Percentiles rank a stretch among this genome's conserved stretches.
These are phyloP conservation scores for Diaporthe sp. DNA, from an alignment of 2,329 filamentous ascomycete genomes.

Conservation along the genomic window DNA sequence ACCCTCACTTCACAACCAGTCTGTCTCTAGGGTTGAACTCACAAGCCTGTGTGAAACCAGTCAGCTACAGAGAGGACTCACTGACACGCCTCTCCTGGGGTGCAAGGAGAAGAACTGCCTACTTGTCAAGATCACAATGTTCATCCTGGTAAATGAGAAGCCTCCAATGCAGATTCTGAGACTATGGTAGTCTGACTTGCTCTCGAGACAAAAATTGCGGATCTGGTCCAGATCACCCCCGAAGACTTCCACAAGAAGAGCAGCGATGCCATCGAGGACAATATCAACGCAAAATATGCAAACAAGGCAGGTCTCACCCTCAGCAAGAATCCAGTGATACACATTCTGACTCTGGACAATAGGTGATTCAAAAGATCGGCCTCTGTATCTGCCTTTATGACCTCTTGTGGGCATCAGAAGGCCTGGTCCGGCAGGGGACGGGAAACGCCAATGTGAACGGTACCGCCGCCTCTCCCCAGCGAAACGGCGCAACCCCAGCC, in stretches of 20 bases:
- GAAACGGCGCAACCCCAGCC: background rate
- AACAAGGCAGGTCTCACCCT: slow-evolving; percentile 74
- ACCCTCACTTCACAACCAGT: slow-evolving; percentile 33
- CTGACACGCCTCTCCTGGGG: background rate
- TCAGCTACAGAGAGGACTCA: background rate
- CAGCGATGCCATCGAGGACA: slow-evolving; percentile 87
- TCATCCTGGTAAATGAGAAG: slow-evolving; percentile 58
- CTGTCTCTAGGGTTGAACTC: background rate
- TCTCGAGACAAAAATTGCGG: slow-evolving; percentile 86
- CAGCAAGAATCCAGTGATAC: background rate
- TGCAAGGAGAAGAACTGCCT: background rate
- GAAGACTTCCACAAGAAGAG: slow-evolving; percentile 89
- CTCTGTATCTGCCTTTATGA: slow-evolving; percentile 96
- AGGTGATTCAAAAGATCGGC: slow-evolving; percentile 93
- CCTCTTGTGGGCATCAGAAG: slow-evolving; percentile 88
- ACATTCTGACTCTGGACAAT: slow-evolving; percentile 20
- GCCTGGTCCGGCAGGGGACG: slow-evolving; percentile 91
- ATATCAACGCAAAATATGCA: slow-evolving; percentile 96
- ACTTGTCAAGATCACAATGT: slow-evolving; percentile 53
- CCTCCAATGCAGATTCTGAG: background rate
- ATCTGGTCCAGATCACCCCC: slow-evolving; percentile 92
- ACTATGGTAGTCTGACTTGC: background rate
- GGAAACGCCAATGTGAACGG: slow-evolving; percentile 96
- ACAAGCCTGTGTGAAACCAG: background rate
- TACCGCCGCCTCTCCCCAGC: slow-evolving; percentile 50